These are phyloP conservation scores for Cyphellophora europaea DNA, from an alignment of 2,329 filamentous ascomycete species.

Conservation along the genomic window DNA sequence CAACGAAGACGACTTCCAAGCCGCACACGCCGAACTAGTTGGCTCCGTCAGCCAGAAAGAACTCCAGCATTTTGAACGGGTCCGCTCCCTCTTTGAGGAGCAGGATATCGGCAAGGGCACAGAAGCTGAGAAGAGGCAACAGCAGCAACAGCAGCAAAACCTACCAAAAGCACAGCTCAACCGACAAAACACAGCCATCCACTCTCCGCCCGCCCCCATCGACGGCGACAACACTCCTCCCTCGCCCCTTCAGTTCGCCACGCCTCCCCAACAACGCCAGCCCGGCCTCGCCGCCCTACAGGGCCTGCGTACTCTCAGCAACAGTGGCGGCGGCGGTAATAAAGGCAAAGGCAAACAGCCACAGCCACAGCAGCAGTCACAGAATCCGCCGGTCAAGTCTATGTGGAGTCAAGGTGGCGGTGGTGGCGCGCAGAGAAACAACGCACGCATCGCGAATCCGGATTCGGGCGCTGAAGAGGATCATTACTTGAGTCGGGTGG, in stretches of 20 bases:
- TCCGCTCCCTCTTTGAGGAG: conserved; percentile 71
- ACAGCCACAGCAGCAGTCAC: conserved; percentile 2
- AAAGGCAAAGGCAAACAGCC: conserved; percentile 17
- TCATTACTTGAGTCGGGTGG: conserved; percentile 8
- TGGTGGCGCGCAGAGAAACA: conserved; percentile 11
- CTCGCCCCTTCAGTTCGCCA: not conserved
- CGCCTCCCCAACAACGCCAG: conserved; percentile 1
- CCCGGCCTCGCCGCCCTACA: no score
- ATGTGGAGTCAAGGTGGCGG: no score
- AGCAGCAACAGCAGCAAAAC: conserved; percentile 21
- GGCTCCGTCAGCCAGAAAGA: conserved; percentile 90
- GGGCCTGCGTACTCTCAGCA: conserved; percentile 2
- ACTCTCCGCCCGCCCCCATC: not conserved
- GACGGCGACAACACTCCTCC: conserved; percentile 1
- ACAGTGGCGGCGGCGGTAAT: conserved; percentile 8
- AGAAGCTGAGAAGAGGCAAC: conserved; percentile 16
- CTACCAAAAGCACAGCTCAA: conserved; percentile 10
- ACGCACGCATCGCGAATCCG: conserved; percentile 15
- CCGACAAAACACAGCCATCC: conserved; percentile 1
- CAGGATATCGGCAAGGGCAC: conserved; percentile 24
- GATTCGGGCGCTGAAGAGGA: conserved; percentile 13
- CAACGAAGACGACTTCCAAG: conserved; percentile 76
- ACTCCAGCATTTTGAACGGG: conserved; percentile 78
- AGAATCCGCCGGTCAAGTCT: conserved; percentile 1
- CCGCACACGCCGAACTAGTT: conserved; percentile 76